Conservation (phyloP, 495 filamentous ascomycete species). For the Xylaria palmicola region DNA sequence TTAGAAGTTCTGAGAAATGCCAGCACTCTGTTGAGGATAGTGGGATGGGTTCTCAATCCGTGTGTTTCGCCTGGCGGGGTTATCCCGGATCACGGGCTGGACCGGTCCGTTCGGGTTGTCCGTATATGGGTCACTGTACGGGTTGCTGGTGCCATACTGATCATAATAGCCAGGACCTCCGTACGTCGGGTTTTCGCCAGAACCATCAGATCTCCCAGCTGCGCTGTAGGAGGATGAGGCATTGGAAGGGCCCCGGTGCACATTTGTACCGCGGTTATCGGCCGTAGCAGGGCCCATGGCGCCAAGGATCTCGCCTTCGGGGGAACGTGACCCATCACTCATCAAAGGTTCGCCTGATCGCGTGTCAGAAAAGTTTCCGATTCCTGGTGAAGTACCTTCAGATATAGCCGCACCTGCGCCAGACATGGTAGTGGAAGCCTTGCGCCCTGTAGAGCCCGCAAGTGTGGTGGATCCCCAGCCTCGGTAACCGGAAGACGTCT, state of each 20-base stretch:
- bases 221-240: conserved; percentile 94
- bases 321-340: conserved; percentile 55
- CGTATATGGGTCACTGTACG: conserved; percentile 47
- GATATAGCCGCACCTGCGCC: conserved; percentile 70
- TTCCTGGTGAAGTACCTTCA: conserved; percentile 71
- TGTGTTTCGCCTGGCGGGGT: conserved; percentile 85
- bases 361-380: conserved; percentile 69
- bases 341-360: conserved; percentile 70
- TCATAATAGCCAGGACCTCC: conserved; percentile 51
- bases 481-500: conserved; percentile 74
- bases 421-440: conserved; percentile 84
- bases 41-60: conserved; percentile 86
- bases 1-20: conserved; percentile 98
- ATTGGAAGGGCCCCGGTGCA: conserved; percentile 90
- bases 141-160: conserved; percentile 51
- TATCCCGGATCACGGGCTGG: conserved; percentile 90
- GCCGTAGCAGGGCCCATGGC: conserved; percentile 72
- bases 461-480: conserved; percentile 88
- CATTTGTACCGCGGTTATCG: conserved; percentile 61
- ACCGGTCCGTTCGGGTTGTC: conserved; percentile 34
- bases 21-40: conserved; percentile 86
- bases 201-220: conserved; percentile 77
- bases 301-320: conserved; percentile 64
- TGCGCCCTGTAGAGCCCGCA: conserved; percentile 69
- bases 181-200: conserved; percentile 63